Evolutionary conservation across 192 early-diverging fungal species (phyloP).

Genomic region (Podila epigama): DNA sequence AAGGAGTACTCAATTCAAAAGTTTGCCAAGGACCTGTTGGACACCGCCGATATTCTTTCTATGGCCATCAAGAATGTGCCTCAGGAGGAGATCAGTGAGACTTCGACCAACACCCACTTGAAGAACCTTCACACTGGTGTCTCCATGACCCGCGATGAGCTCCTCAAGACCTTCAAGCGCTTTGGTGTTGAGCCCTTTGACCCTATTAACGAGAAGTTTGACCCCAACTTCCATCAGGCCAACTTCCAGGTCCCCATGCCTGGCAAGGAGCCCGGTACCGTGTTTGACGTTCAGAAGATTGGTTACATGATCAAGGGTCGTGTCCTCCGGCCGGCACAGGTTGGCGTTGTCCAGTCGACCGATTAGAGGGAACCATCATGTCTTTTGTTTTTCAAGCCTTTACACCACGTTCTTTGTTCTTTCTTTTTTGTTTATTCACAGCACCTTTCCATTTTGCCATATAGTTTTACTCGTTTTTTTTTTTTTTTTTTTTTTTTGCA

Average conservation of each 20-base stretch:
- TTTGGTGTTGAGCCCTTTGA: constrained; percentile 85
- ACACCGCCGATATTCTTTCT: constrained; percentile 88
- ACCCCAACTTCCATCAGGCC: constrained; percentile 94
- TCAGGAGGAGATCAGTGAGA: constrained; percentile 50
- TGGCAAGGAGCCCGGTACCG: constrained; percentile 86
- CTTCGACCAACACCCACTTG: constrained; percentile 61
- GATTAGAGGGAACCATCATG: constrained; percentile 4
- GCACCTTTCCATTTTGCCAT: neutral
- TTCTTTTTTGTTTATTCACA: too few relatives aligned
- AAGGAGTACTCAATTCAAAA: constrained; percentile 94
- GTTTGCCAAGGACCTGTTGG: constrained; percentile 97
- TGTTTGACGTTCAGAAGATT: constrained; percentile 90
- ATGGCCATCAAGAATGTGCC: constrained; percentile 93
- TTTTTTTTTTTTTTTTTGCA: neutral
- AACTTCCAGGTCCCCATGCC: constrained; percentile 92
- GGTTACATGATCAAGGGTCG: constrained; percentile 95
- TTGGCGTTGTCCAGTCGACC: constrained; percentile 81
- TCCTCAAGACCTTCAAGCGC: constrained; percentile 86
- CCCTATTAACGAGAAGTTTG: constrained; percentile 90
- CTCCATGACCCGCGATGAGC: constrained; percentile 83
- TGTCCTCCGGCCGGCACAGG: constrained; percentile 93
- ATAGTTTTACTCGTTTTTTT: neutral
- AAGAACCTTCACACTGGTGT: constrained; percentile 89
- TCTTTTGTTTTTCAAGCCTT: neutral
- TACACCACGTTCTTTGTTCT: neutral